A percentile compares a stretch with the other conserved stretches of the same genome.
Evolutionary conservation across 2,329 filamentous ascomycete genomes (phyloP).

Genomic region (Xylaria sp.): DNA sequence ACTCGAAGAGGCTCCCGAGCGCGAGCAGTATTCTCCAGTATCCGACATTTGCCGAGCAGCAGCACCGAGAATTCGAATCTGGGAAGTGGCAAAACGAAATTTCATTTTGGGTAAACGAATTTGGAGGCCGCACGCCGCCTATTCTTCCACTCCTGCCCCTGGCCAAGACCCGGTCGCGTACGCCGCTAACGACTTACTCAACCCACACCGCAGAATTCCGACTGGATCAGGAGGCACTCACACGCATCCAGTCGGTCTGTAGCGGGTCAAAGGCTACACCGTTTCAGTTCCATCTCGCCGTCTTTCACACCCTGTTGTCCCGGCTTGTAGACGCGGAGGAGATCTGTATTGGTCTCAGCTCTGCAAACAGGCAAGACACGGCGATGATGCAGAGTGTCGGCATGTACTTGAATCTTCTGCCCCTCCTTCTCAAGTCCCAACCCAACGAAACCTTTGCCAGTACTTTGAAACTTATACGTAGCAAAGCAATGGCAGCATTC

Average conservation of each 20-base stretch:
- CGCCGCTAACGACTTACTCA: background rate
- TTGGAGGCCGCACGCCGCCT: background rate
- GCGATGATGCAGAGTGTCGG: conserved; percentile 48
- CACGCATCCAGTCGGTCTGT: conserved; percentile 22
- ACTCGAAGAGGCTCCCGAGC: conserved; percentile 5
- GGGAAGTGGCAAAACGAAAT: background rate
- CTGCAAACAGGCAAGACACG: conserved; percentile 45
- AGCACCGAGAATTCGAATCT: background rate
- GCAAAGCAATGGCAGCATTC: conserved; percentile 45
- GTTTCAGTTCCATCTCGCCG: conserved; percentile 52
- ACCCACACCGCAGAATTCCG: conserved; percentile 10
- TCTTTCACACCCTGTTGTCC: conserved; percentile 43
- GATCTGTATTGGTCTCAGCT: conserved; percentile 50
- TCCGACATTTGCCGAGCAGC: conserved; percentile 12
- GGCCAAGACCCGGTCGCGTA: background rate
- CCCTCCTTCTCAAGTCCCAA: conserved; percentile 46
- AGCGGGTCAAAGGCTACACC: conserved; percentile 40
- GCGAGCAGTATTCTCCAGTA: conserved; percentile 10
- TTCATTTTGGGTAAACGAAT: conserved; percentile 1
- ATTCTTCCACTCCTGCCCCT: conserved; percentile 1
- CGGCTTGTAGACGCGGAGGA: conserved; percentile 41
- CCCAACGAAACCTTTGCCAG: conserved; percentile 1
- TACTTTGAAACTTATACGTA: conserved; percentile 19
- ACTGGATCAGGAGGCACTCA: too few species aligned
- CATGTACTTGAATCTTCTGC: conserved; percentile 55